These are phyloP conservation scores for Plasmodium vivax DNA, from an alignment of 169 alveolate species.

Conservation along the genomic window DNA sequence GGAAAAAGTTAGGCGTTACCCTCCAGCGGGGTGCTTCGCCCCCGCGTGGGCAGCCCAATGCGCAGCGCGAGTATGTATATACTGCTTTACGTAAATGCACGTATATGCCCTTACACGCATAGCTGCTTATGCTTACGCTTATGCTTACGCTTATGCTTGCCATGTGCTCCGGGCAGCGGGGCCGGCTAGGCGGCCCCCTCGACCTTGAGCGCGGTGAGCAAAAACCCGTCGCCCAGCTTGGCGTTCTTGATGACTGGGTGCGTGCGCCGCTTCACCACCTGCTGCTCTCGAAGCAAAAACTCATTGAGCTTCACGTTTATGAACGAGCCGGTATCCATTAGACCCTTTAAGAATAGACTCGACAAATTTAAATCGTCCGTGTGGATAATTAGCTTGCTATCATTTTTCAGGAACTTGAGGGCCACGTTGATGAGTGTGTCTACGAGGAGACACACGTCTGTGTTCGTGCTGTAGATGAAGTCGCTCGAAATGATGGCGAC, in stretches of 20 bases:
- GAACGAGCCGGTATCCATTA: slow-evolving; percentile 24
- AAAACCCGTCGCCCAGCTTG: slow-evolving; percentile 50
- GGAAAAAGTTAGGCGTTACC: not conserved
- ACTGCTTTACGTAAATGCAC: no score
- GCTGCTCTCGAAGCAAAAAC: slow-evolving; percentile 49
- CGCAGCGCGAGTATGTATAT: no score
- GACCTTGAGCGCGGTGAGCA: slow-evolving; percentile 55
- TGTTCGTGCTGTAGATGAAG: slow-evolving; percentile 36
- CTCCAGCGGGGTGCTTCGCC: not conserved
- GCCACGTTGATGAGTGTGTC: slow-evolving; percentile 24
- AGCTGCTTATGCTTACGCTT: not conserved
- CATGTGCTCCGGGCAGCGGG: not conserved
- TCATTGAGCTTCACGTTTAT: slow-evolving; percentile 53
- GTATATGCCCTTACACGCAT: no score
- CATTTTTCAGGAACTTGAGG: slow-evolving; percentile 50
- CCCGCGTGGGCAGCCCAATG: no score
- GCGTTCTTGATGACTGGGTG: slow-evolving; percentile 63
- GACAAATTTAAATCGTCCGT: slow-evolving; percentile 48
- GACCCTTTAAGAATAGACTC: slow-evolving; percentile 13
- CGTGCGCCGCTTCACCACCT: slow-evolving; percentile 49
- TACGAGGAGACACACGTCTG: slow-evolving; percentile 19
- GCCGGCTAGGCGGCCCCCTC: not conserved
- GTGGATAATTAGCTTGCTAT: slow-evolving; percentile 52
- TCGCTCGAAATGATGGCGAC: slow-evolving; percentile 52
- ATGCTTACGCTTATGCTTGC: not conserved